Evolutionary conservation across 2,329 filamentous ascomycete genomes (phyloP).

Genomic region (Arthrocladium fulminans): DNA sequence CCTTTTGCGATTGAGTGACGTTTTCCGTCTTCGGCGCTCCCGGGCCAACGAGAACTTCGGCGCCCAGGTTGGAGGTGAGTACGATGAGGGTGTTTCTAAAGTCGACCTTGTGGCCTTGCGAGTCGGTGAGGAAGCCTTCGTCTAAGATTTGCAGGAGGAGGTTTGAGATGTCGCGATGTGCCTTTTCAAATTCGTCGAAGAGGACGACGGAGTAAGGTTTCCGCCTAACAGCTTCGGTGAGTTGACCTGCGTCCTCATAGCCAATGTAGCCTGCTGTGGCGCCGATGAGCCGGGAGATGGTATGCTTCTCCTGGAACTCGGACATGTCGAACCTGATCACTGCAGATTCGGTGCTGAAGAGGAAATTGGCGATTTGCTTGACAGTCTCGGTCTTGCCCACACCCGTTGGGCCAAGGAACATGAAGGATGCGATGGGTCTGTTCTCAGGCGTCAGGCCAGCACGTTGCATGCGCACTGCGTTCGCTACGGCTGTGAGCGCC

Average conservation of each 20-base stretch:
- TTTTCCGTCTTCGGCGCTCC: conserved; percentile 48
- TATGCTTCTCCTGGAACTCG: conserved; percentile 96
- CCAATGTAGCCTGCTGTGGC: conserved; percentile 91
- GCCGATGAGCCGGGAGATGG: conserved; percentile 84
- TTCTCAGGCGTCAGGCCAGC: conserved; percentile 89
- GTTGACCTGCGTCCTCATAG: conserved; percentile 91
- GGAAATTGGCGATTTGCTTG: conserved; percentile 86
- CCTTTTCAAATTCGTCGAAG: conserved; percentile 97
- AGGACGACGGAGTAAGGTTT: conserved; percentile 93
- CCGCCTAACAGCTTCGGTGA: conserved; percentile 87
- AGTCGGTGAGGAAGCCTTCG: conserved; percentile 90
- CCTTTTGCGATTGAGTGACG: conserved; percentile 63
- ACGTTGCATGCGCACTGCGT: conserved; percentile 87
- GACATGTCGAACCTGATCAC: conserved; percentile 96
- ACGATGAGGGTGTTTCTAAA: conserved; percentile 96
- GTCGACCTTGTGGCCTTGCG: conserved; percentile 92
- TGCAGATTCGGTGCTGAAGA: conserved; percentile 85
- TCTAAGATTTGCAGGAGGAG: conserved; percentile 89
- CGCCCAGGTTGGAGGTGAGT: conserved; percentile 88
- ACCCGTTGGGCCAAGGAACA: conserved; percentile 94
- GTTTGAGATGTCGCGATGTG: conserved; percentile 87
- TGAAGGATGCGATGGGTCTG: conserved; percentile 84
- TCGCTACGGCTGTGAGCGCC: conserved; percentile 78
- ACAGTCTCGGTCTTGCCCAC: conserved; percentile 96
- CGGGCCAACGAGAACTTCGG: conserved; percentile 75